These are phyloP conservation scores for Nigrospora sphaerica DNA, from an alignment of 2,329 filamentous ascomycete species.

Conservation along the genomic window DNA sequence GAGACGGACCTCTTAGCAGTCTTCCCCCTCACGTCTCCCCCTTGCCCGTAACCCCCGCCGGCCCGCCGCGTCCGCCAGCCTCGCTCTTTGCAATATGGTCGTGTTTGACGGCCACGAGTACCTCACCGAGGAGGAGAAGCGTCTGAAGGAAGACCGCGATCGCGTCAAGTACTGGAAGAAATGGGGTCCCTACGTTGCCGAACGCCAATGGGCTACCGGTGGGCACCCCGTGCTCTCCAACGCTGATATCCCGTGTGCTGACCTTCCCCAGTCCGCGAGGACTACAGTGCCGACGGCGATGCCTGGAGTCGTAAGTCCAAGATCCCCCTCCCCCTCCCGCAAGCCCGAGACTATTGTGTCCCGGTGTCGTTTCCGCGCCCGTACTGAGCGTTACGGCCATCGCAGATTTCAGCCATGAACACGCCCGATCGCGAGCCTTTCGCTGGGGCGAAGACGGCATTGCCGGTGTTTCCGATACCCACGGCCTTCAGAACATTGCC, in stretches of 20 bases:
- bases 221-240: neutral
- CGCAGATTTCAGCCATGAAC: conserved; percentile 86
- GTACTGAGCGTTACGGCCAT: conserved; percentile 15
- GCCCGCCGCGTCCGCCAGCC: too few relatives aligned
- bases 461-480: conserved; percentile 85
- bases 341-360: conserved; percentile 2
- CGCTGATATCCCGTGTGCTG: neutral
- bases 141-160: conserved; percentile 78
- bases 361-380: neutral
- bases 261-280: conserved; percentile 63
- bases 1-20: too few relatives aligned
- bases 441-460: conserved; percentile 97
- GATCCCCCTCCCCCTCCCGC: conserved; percentile 3
- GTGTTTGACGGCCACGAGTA: conserved; percentile 83
- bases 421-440: conserved; percentile 81
- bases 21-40: too few relatives aligned
- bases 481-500: conserved; percentile 84
- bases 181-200: conserved; percentile 91
- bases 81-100: conserved; percentile 58
- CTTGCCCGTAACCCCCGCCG: too few relatives aligned
- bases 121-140: conserved; percentile 83
- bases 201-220: conserved; percentile 92
- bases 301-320: conserved; percentile 81
- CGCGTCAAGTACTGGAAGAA: conserved; percentile 93
- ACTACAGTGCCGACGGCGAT: conserved; percentile 84